These are phyloP conservation scores for Globisporangium paddicum DNA, from an alignment of 352 stramenopile species.

Conservation along the genomic window DNA sequence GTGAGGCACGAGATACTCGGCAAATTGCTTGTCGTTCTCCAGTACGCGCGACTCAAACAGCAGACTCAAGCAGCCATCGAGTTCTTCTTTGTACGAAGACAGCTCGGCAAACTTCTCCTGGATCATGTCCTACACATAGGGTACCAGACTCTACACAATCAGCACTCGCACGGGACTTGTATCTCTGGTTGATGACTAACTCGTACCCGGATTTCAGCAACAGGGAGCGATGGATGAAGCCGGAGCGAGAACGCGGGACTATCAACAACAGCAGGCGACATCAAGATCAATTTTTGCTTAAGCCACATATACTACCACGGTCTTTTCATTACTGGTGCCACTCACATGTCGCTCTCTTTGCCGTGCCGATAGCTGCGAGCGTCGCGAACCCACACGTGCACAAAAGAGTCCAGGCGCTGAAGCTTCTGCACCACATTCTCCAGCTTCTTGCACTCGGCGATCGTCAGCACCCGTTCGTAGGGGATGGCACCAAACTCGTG, in stretches of 20 bases:
- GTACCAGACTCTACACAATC: not conserved
- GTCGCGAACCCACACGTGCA: constrained; percentile 61
- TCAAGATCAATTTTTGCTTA: constrained; percentile 1
- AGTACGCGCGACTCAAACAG: constrained; percentile 37
- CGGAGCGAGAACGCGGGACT: constrained; percentile 39
- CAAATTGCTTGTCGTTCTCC: constrained; percentile 33
- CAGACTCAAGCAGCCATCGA: constrained; percentile 38
- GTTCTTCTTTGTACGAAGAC: constrained; percentile 31
- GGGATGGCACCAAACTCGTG: constrained; percentile 15
- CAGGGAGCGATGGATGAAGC: constrained; percentile 31
- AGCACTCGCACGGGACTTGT: too few relatives aligned
- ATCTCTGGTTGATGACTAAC: not conserved
- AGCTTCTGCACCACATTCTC: constrained; percentile 22
- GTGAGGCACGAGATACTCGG: constrained; percentile 26
- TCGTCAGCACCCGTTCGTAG: constrained; percentile 41
- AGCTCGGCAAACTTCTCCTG: constrained; percentile 36
- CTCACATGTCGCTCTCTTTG: constrained; percentile 35
- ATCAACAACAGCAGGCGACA: not conserved
- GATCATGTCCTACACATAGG: constrained; percentile 33
- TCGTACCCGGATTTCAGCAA: constrained; percentile 43
- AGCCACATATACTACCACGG: too few relatives aligned
- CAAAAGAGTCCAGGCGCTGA: constrained; percentile 23
- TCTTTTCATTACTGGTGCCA: not conserved
- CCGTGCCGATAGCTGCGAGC: constrained; percentile 44
- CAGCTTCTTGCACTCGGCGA: constrained; percentile 35